Percentiles rank a stretch among this genome's conserved stretches.
Conservation (phyloP, 164 flowering plant genomes). For the Piper betle region DNA sequence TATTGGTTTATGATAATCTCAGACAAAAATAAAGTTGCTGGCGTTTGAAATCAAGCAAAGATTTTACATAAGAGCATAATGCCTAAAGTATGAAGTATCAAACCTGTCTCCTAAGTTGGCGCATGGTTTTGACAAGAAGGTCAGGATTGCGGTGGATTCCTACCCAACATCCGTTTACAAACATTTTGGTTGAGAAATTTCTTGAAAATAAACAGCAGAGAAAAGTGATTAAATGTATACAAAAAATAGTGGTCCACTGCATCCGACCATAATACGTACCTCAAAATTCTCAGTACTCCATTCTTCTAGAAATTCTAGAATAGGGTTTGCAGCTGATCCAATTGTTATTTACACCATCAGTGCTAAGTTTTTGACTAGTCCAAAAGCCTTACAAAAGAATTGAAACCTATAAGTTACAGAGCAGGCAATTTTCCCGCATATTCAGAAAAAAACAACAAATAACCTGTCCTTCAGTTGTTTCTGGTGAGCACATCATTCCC, state of each 20-base stretch:
- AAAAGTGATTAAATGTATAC: not conserved
- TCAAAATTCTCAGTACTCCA: constrained; percentile 97
- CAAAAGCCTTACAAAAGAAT: constrained; percentile 51
- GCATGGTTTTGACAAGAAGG: constrained; percentile 72
- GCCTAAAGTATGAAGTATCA: not conserved
- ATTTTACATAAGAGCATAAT: no score
- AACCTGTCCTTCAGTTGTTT: constrained; percentile 99
- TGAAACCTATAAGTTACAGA: not conserved
- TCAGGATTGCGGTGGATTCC: constrained; percentile 96
- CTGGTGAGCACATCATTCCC: constrained; percentile 99
- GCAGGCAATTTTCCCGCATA: not conserved
- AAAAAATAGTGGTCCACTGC: not conserved
- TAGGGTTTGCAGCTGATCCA: constrained; percentile 94
- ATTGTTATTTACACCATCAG: constrained; percentile 96
- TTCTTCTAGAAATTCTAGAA: constrained; percentile 86
- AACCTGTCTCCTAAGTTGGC: constrained; percentile 76
- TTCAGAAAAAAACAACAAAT: not conserved
- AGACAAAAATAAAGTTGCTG: not conserved
- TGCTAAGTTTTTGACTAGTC: constrained; percentile 91
- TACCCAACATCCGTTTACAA: constrained; percentile 98
- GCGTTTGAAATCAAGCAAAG: not conserved
- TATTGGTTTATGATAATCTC: no score
- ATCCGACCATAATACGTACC: constrained; percentile 16
- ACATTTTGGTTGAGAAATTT: constrained; percentile 94
- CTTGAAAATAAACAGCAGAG: constrained; percentile 25